Conservation (phyloP, 225 moss, liverwort and hornwort genomes). For the Takakia lepidozioides region DNA sequence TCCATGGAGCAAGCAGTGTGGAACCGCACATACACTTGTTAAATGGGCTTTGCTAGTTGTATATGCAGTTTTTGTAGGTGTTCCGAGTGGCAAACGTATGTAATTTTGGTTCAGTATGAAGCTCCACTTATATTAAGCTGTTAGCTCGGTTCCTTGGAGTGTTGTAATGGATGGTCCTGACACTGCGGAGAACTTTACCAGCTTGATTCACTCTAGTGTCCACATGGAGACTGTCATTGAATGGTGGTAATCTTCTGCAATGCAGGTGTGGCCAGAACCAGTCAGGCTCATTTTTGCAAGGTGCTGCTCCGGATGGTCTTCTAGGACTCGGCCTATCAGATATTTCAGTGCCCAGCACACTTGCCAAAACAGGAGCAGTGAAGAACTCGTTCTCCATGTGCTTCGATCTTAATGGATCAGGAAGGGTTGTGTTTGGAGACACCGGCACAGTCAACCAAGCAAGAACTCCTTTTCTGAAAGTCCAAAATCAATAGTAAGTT, state of each 20-base stretch:
- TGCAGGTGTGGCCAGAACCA: slow-evolving; percentile 47
- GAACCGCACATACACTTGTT: too few species aligned
- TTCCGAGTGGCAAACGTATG: too few species aligned
- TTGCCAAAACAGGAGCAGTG: slow-evolving; percentile 20
- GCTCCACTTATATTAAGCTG: not conserved
- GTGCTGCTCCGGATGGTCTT: slow-evolving; percentile 28
- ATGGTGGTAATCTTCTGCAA: not conserved
- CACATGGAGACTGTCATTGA: not conserved
- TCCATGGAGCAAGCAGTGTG: too few species aligned
- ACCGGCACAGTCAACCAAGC: slow-evolving; percentile 22
- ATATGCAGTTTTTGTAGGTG: too few species aligned
- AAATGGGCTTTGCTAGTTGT: too few species aligned
- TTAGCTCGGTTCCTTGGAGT: not conserved
- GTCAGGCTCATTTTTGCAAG: slow-evolving; percentile 20
- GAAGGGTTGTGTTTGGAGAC: slow-evolving; percentile 46
- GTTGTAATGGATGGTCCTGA: too few species aligned
- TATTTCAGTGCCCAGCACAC: slow-evolving; percentile 27
- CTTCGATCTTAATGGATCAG: slow-evolving; percentile 28
- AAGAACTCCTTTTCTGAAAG: slow-evolving; percentile 23
- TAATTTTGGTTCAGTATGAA: not conserved
- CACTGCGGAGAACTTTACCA: too few species aligned
- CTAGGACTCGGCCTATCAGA: slow-evolving; percentile 31
- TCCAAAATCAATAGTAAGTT: slow-evolving; percentile 14
- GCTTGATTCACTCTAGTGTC: not conserved
- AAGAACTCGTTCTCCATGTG: slow-evolving; percentile 44